Conservation (phyloP, 2,329 filamentous ascomycete genomes). For the Cladophialophora immunda region DNA sequence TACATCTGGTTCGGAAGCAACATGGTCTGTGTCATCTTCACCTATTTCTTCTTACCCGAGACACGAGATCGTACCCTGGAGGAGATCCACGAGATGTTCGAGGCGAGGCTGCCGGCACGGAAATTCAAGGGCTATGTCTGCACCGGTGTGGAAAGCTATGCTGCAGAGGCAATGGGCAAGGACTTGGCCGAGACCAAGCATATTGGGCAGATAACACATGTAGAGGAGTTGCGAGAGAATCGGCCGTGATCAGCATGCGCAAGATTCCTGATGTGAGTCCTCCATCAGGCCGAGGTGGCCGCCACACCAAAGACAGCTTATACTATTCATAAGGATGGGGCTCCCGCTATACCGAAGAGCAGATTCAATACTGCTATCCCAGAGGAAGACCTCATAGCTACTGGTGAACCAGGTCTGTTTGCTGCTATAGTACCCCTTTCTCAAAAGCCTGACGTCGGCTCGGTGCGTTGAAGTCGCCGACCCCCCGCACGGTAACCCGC, state of each 20-base stretch:
- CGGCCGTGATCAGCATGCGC: not conserved
- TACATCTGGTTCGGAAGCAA: slow-evolving; percentile 55
- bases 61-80: slow-evolving; percentile 58
- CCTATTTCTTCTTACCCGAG: slow-evolving; percentile 55
- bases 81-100: slow-evolving; percentile 44
- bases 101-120: slow-evolving; percentile 48
- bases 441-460: not conserved
- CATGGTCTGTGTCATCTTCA: slow-evolving; percentile 46
- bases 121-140: slow-evolving; percentile 51
- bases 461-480: not conserved
- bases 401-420: too few species aligned
- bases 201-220: slow-evolving; percentile 15
- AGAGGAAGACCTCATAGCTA: too few species aligned
- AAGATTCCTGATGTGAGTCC: not conserved
- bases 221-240: slow-evolving; percentile 25
- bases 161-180: slow-evolving; percentile 29
- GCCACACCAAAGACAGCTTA: too few species aligned
- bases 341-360: too few species aligned
- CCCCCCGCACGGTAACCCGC: not conserved
- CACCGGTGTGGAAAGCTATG: slow-evolving; percentile 40
- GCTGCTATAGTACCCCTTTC: not conserved
- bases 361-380: too few species aligned
- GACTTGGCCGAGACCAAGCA: slow-evolving; percentile 26
- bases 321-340: too few species aligned
- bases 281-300: too few species aligned